Base-by-base conservation (phyloP, 768 basidiomycete genomes). In the Russula lepida region DNA sequence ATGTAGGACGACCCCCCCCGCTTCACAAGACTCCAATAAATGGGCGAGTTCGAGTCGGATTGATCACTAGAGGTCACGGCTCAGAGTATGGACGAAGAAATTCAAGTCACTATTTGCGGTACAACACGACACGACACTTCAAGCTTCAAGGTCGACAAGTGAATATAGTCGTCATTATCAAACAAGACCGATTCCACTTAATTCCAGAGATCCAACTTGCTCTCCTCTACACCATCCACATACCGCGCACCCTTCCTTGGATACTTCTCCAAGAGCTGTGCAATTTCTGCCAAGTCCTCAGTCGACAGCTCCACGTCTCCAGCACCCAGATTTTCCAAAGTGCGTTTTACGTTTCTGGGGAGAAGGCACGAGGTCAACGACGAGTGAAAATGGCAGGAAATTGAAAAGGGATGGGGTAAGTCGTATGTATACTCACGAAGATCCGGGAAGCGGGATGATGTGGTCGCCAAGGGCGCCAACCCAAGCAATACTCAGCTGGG, bases 361-460 rank as follows among this genome's bases (percentile, higher is more conserved):
- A 12, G 9, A 8, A 2, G 25, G 13, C 50, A 4, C 6, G 4
- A 9, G 13, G 13, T 15, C 7, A 23, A 27, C 3, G 17, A 8
- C 17, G 15, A 11, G 7, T 6, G 15, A 17, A n/a, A 63, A 43
- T 21, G 28, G 13, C 23, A 39, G 28, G n/a, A 47, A 19, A 15
- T 44, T 27, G 27, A 37, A 5, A 59, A 67, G 59, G 46, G 41
- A 43, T 21, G 25, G n/a, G 8, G 41, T 21, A 21, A 4, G 43
- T 44, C 43, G 43, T 44, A 44, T 44, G 43, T 44, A 44, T 44
- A 69, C 73, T 49, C 56, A 76, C 75, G 74, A 75, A 19, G 75
- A 75, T 0, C 80, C 80, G 0, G 80, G 79, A 21, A 82, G 73
- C 4, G 80, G 79, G 58, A 82, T 72, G 23, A 77, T 73, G 66